phyloP scores from a whole-genome alignment of 345 rosid species.

The Moricandia arvensis region DNA sequence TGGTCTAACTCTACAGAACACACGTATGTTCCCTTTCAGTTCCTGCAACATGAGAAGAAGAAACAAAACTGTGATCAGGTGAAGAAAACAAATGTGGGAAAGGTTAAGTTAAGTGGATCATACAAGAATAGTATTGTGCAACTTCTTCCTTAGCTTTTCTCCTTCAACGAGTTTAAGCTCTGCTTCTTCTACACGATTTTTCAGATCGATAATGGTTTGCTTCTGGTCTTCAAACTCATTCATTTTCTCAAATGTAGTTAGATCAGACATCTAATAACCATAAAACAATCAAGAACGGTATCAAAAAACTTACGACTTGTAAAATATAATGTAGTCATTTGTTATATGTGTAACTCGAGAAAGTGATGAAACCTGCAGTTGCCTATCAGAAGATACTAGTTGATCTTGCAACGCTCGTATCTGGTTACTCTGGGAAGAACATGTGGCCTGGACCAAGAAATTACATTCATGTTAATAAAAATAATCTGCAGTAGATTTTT shows the following conservation, averaged over 20 bases:
- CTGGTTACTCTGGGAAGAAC: slow-evolving; percentile 64
- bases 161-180: slow-evolving; percentile 89
- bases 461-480: slow-evolving; percentile 21
- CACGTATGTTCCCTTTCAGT: slow-evolving; percentile 95
- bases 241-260: slow-evolving; percentile 70
- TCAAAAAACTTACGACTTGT: neutral
- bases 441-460: slow-evolving; percentile 53
- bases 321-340: neutral
- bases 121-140: slow-evolving; percentile 82
- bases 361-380: slow-evolving; percentile 55
- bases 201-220: slow-evolving; percentile 64
- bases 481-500: neutral
- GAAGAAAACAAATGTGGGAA: neutral
- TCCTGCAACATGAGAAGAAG: too few species aligned
- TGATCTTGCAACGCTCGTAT: slow-evolving; percentile 63
- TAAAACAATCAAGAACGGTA: slow-evolving; percentile 8
- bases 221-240: slow-evolving; percentile 73
- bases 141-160: slow-evolving; percentile 84
- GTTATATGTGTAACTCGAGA: neutral
- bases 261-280: slow-evolving; percentile 61
- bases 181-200: slow-evolving; percentile 68
- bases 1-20: slow-evolving; percentile 97
- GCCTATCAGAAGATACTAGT: slow-evolving; percentile 61
- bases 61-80: neutral
- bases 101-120: neutral